Evolutionary conservation across 495 filamentous ascomycete species (phyloP), one percentile per base, ranked within the genome.

Genomic region (Pseudomonodictys pantanalensis): DNA sequence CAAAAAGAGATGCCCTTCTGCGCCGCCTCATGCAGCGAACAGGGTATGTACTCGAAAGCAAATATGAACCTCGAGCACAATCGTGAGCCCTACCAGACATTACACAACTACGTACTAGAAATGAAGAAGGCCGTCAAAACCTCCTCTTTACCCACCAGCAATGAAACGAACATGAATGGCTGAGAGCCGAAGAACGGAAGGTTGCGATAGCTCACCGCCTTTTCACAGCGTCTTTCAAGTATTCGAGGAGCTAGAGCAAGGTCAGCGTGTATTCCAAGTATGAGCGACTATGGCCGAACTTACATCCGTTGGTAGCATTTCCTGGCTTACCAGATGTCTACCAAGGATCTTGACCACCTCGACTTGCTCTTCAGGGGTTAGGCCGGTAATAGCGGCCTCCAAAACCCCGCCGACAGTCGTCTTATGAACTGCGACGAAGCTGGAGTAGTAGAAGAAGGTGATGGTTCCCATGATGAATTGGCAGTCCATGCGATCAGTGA

Each of bases 381-480:
- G 71, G 8, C 91, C 91, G 20, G 84, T 92, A 65, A 97, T 92
- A 28, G 86, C 91, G 30, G 82, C 80, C 77, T 97, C 92, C 62
- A 99, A 86, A 28, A 97, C 86, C 47, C 83, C 84, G 3, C 91
- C 92, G 11, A 95, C 86, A 54, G 78, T 88, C 8, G 87, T 84
- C 66, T 86, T 87, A 75, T 92, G 83, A 17, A 89, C 78, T 8
- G 92, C 92, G 69, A 99, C 93, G 72, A 99, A 99, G 68, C 90
- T 92, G 72, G 96, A 90, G 75, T 93, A 97, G 75, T 99, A 99
- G 79, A 99, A 89, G 75, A 88, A 97, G 11, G 95, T 83, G 67
- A 99, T 97, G 78, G 97, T 90, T 9, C 95, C 95, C 95, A 99
- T 99, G 76, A 97, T 97, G 77, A 97, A 97, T 70, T 99, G 95